A percentile compares a stretch with the other conserved stretches of the same genome.
These are phyloP conservation scores for Dipodascopsis tothii DNA, from an alignment of 805 yeast species.

Conservation along the genomic window DNA sequence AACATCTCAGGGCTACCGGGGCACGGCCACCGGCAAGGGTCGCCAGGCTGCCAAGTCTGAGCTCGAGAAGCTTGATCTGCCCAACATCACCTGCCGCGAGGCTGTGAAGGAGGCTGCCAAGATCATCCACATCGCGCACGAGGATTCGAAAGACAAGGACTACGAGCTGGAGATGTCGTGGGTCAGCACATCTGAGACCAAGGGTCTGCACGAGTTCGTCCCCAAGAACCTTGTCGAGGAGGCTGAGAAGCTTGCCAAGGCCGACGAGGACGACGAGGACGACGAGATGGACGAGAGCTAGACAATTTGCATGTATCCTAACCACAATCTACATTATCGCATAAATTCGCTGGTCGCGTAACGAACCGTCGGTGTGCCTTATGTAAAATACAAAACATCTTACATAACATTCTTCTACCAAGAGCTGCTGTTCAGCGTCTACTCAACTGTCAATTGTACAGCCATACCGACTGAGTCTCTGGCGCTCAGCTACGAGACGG, in stretches of 20 bases:
- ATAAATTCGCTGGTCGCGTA: not conserved
- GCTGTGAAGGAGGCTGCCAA: slow-evolving; percentile 92
- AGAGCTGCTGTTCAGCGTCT: too few relatives aligned
- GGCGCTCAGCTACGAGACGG: too few relatives aligned
- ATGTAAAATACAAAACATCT: too few relatives aligned
- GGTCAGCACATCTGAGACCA: slow-evolving; percentile 70
- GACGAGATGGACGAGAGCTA: slow-evolving; percentile 37
- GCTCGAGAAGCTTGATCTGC: slow-evolving; percentile 77
- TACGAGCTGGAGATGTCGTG: slow-evolving; percentile 92
- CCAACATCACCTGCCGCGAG: slow-evolving; percentile 60
- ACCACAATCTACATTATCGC: not conserved
- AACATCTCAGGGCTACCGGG: slow-evolving; percentile 73
- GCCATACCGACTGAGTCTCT: too few relatives aligned
- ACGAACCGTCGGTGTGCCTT: slow-evolving; percentile 1
- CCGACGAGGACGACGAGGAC: slow-evolving; percentile 70
- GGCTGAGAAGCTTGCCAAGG: slow-evolving; percentile 77
- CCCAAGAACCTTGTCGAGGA: slow-evolving; percentile 73
- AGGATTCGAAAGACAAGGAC: slow-evolving; percentile 94
- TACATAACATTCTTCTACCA: not conserved
- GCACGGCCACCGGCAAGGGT: slow-evolving; percentile 97
- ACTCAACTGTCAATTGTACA: too few relatives aligned
- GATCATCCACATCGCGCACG: slow-evolving; percentile 88
- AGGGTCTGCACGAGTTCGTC: slow-evolving; percentile 69
- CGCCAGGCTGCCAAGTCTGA: slow-evolving; percentile 97
- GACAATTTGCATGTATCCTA: not conserved